These are phyloP conservation scores for Trametes coccinea DNA, from an alignment of 768 basidiomycete genomes.

Conservation along the genomic window DNA sequence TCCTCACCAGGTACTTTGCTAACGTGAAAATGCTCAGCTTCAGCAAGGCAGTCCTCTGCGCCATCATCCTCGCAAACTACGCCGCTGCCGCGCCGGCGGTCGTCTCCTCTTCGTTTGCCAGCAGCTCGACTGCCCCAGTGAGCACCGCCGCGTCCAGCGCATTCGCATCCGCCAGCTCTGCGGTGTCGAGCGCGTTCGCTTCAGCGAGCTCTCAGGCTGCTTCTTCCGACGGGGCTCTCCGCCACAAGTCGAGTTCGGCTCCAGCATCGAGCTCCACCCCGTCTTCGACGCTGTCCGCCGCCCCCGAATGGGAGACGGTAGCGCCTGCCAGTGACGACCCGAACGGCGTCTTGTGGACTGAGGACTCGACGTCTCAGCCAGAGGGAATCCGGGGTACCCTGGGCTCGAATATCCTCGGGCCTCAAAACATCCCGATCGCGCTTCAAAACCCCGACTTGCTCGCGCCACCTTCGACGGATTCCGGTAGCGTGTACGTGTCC, in stretches of 20 bases:
- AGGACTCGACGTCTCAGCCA: constrained; percentile 30
- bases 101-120: constrained; percentile 26
- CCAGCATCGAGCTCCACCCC: constrained; percentile 3
- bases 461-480: constrained; percentile 64
- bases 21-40: constrained; percentile 17
- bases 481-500: constrained; percentile 45
- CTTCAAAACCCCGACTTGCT: constrained; percentile 57
- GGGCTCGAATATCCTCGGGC: constrained; percentile 54
- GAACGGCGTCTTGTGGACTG: constrained; percentile 27
- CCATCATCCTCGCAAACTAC: constrained; percentile 22
- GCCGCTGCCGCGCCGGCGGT: constrained; percentile 27
- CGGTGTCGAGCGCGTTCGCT: constrained; percentile 10
- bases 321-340: constrained; percentile 30
- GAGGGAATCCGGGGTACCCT: constrained; percentile 46
- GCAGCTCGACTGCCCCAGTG: constrained; percentile 1
- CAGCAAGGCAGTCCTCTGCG: constrained; percentile 25
- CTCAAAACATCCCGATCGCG: constrained; percentile 56
- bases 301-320: constrained; percentile 22
- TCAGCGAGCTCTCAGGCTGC: constrained; percentile 1
- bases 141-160: not conserved
- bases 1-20: not conserved
- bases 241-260: not conserved
- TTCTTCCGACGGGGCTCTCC: not conserved
- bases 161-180: constrained; percentile 5
- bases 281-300: constrained; percentile 14